These are phyloP conservation scores for Scheffersomyces quercinus DNA, from an alignment of 1,139 yeast species.

Conservation along the genomic window DNA sequence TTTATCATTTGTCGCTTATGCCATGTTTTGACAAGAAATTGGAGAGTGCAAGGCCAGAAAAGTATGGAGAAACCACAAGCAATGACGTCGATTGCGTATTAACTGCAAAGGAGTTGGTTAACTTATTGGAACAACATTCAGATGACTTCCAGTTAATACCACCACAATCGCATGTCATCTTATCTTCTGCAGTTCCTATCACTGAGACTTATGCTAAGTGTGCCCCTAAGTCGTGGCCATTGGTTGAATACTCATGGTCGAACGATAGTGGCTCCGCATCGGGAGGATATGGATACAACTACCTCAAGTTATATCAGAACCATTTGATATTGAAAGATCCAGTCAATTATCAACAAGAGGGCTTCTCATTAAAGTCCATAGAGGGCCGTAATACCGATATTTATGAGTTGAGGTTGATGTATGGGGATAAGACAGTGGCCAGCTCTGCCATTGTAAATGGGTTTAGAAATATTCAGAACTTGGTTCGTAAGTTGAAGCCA, in stretches of 20 bases:
- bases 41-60: constrained; percentile 88
- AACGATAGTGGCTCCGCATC: constrained; percentile 79
- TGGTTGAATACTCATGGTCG: constrained; percentile 59
- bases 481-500: constrained; percentile 74
- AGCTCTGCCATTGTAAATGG: constrained; percentile 84
- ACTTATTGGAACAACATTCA: constrained; percentile 57
- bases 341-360: constrained; percentile 15
- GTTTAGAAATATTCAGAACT: constrained; percentile 88
- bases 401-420: constrained; percentile 59
- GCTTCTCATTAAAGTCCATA: constrained; percentile 26
- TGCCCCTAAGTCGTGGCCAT: constrained; percentile 64
- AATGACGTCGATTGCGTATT: constrained; percentile 91
- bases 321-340: constrained; percentile 26
- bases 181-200: constrained; percentile 9
- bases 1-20: constrained; percentile 87
- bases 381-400: constrained; percentile 79
- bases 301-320: constrained; percentile 42
- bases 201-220: constrained; percentile 29
- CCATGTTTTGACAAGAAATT: constrained; percentile 96
- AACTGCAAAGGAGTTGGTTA: constrained; percentile 84
- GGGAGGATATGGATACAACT: constrained; percentile 83
- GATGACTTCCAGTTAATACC: constrained; percentile 25
- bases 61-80: constrained; percentile 22
- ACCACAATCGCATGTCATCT: constrained; percentile 9
- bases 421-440: constrained; percentile 45